phyloP scores from a whole-genome alignment of 2,329 filamentous ascomycete genomes.

The Ceratocystis diversiconidia region DNA sequence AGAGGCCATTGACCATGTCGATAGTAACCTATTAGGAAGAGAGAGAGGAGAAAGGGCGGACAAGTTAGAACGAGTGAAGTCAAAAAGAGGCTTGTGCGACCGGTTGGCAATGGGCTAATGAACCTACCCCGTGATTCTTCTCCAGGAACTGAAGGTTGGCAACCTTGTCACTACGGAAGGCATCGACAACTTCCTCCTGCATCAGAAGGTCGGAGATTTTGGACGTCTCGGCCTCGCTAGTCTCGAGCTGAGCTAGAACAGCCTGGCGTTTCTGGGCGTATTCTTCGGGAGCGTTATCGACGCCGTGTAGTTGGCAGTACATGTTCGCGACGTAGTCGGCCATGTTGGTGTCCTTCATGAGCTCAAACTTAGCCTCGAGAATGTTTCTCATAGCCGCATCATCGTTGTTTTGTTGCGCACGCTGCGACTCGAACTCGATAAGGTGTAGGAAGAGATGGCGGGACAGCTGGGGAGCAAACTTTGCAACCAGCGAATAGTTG shows the following conservation, averaged over 20 bases:
- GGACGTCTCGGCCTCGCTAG: slow-evolving; percentile 72
- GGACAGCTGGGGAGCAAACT: slow-evolving; percentile 83
- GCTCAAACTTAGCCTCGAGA: slow-evolving; percentile 75
- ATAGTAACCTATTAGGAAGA: slow-evolving; percentile 57
- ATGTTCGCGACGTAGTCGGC: slow-evolving; percentile 90
- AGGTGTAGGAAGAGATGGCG: slow-evolving; percentile 93
- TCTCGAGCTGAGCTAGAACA: slow-evolving; percentile 68
- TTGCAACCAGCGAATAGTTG: slow-evolving; percentile 26
- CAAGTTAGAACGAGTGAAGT: background rate
- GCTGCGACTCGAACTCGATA: slow-evolving; percentile 75
- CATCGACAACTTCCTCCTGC: slow-evolving; percentile 78
- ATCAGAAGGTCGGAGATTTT: slow-evolving; percentile 79
- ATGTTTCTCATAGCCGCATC: slow-evolving; percentile 50
- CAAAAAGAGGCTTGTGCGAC: background rate
- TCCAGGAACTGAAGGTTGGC: slow-evolving; percentile 97
- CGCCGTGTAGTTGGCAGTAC: slow-evolving; percentile 75
- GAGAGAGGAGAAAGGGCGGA: background rate
- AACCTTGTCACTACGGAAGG: slow-evolving; percentile 89
- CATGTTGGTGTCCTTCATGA: slow-evolving; percentile 88
- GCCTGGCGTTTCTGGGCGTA: slow-evolving; percentile 81
- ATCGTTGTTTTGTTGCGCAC: slow-evolving; percentile 61
- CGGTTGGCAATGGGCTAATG: no score
- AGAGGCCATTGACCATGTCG: slow-evolving; percentile 91
- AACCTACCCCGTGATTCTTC: slow-evolving; percentile 70
- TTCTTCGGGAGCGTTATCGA: slow-evolving; percentile 64